A percentile compares a stretch with the other conserved stretches of the same genome.
These are phyloP conservation scores for Pleurotus salmoneostramineus DNA, from an alignment of 768 basidiomycete genomes.

Conservation along the genomic window DNA sequence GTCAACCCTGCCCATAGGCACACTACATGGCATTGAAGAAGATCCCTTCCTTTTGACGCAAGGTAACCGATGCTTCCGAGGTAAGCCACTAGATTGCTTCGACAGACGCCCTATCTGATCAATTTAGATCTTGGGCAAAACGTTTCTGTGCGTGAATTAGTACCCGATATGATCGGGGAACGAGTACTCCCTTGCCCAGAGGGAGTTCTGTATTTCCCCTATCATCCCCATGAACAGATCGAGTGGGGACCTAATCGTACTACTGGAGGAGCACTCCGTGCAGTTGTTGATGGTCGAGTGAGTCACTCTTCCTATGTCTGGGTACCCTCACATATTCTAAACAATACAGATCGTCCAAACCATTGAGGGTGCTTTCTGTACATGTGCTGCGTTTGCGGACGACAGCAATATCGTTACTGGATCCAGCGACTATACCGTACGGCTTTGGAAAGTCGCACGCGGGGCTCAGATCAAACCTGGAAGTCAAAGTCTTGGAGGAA, in stretches of 20 bases:
- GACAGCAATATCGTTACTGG: constrained; percentile 73
- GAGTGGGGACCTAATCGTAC: constrained; percentile 54
- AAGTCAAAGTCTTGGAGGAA: constrained; percentile 18
- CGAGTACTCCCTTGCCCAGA: constrained; percentile 59
- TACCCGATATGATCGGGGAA: constrained; percentile 55
- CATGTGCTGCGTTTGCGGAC: constrained; percentile 78
- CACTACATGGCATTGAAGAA: constrained; percentile 77
- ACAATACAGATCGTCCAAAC: constrained; percentile 63
- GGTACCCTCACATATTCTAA: neutral
- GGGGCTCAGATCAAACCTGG: constrained; percentile 21
- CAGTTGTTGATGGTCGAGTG: constrained; percentile 63
- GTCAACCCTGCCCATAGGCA: constrained; percentile 68
- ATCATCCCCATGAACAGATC: constrained; percentile 61
- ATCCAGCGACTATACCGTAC: constrained; percentile 75
- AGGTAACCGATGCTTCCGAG: constrained; percentile 50
- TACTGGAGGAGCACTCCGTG: constrained; percentile 52
- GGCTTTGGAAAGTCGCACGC: constrained; percentile 69
- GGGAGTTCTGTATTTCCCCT: constrained; percentile 54
- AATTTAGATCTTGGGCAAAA: constrained; percentile 43
- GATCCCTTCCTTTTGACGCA: constrained; percentile 70
- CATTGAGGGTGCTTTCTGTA: constrained; percentile 68
- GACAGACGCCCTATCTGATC: neutral
- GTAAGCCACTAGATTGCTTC: constrained; percentile 26
- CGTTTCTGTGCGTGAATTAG: constrained; percentile 45
- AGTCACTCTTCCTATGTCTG: constrained; percentile 2